Evolutionary conservation across 2,329 filamentous ascomycete genomes (phyloP), one percentile per base, ranked within the genome.

Genomic region (Sclerotiophoma versabilis): DNA sequence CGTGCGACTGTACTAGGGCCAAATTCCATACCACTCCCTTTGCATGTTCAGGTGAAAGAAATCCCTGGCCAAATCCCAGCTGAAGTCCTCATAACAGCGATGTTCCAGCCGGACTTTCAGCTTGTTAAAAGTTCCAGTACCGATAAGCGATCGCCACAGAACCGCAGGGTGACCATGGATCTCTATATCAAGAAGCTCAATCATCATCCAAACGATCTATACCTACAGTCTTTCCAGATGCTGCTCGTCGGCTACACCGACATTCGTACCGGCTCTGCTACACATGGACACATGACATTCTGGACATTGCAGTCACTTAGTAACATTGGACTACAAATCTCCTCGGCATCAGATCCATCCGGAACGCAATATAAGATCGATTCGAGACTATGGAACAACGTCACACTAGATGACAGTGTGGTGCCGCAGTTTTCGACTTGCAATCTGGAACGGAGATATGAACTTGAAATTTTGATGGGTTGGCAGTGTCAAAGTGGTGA

Each of bases 271-370:
- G 53, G 52, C 4, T 20, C 45, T 4, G 37, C 49, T 9, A 50
- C 42, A 5, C 36, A 51, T 15, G 49, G 42, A 9, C 23, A 58
- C 15, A 49, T 58, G 39, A 36, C 41, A 4, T 61, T 49, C 27
- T 63, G 60, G 60, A 61, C 50, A 14, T 26, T 61, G 11, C 60
- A 61, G 37, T 56, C 49, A 12, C 48, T 59, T 1, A 61, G 58
- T 42, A 63, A 63, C 25, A 20, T 63, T 7, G 26, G 42, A 1
- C 9, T 56, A 7, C 19, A 39, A 9, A 15, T 63, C 6, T 44
- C 54, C 17, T n/a, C 20, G 12, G 27, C 27, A n/a, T 33, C 36
- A 4, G 47, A 58, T 26, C 29, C 26, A 19, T 15, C 26, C 20
- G 42, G 48, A 4, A 39, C 32, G 14, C 43, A 56, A n/a, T 34